Evolutionary conservation across 2,329 filamentous ascomycete species (phyloP), one percentile per base, ranked within the genome.

Genomic region (Arthrobotrys sphaeroides): DNA sequence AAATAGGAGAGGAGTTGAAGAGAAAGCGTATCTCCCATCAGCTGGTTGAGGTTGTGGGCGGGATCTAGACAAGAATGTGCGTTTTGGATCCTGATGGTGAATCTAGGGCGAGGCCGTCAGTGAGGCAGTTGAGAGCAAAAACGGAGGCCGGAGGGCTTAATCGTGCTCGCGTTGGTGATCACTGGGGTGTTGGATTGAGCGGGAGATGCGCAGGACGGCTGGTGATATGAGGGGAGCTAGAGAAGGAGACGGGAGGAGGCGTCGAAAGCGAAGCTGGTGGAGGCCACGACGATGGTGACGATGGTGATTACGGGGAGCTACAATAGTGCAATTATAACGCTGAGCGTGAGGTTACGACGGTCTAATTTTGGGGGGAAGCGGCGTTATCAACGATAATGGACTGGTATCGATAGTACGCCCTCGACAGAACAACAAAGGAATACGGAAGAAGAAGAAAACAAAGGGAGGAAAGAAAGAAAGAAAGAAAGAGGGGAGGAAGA

Each of bases 121-220:
- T 53, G 47, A 53, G 45, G 47, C 26, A 53, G 47, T 33, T 33
- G 47, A 53, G 47, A 53, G 33, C n/a, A 16, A 53, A 53, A 53
- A 10, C 26, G 47, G 47, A 31, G 47, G n/a, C n/a, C n/a, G n/a
- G n/a, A n/a, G n/a, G n/a, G n/a, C n/a, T 31, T 53, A 33, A 53
- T 53, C 20, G 47, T 33, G 47, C 47, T 53, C 47, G 47, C 26
- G 47, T 53, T 53, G 47, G 16, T 9, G 22, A n/a, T 40, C 36
- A n/a, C 6, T 40, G 7, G 13, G 47, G 47, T 20, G 26, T 31
- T 18, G 7, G 26, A 26, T 33, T 18, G n/a, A 33, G 26, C 5
- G 26, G 47, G 47, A 13, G 22, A 24, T 16, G 22, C 45, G 45
- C 28, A 18, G 22, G 24, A 31, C 1, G 12, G 45, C 28, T 28